Percentiles rank a stretch among this genome's conserved stretches.
phyloP scores from a whole-genome alignment of 2,329 filamentous ascomycete species.

The Stachybotrys chartarum region DNA sequence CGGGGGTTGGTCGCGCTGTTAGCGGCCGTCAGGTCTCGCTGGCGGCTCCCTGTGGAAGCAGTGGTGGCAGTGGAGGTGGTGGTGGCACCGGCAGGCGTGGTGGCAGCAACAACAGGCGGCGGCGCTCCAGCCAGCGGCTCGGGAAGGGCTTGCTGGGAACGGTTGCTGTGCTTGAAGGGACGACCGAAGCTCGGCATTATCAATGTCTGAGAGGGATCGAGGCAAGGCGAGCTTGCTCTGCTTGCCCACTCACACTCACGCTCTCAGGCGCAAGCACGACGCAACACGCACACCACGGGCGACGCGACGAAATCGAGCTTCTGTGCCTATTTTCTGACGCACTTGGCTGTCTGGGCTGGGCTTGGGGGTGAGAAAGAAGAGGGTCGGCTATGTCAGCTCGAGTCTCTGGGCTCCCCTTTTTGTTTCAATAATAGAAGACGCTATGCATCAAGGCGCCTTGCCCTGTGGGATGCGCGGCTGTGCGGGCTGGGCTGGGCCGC shows the following conservation, averaged over 20 bases:
- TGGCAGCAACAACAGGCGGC: slow-evolving; percentile 14
- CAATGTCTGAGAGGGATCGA: background rate
- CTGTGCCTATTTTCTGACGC: background rate
- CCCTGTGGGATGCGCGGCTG: background rate
- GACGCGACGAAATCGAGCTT: background rate
- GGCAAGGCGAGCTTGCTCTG: background rate
- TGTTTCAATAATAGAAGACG: background rate
- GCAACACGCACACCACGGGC: background rate
- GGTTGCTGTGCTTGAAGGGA: slow-evolving; percentile 48
- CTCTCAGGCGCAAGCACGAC: background rate
- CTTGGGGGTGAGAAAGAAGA: background rate
- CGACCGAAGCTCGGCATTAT: slow-evolving; percentile 47
- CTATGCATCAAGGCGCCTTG: background rate
- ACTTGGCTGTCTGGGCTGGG: background rate
- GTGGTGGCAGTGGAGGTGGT: background rate
- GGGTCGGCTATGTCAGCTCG: background rate
- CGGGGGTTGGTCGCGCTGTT: slow-evolving; percentile 22
- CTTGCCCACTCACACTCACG: background rate
- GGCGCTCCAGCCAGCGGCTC: slow-evolving; percentile 30
- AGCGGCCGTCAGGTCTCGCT: slow-evolving; percentile 4
- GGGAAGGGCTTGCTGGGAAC: slow-evolving; percentile 48
- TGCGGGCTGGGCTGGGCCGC: background rate
- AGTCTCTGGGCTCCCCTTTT: background rate
- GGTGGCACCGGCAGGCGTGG: slow-evolving; percentile 6
- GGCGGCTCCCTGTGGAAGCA: background rate